Percentiles rank a stretch among this genome's conserved stretches.
These are phyloP conservation scores for Geotrichum fermentans DNA, from an alignment of 1,139 yeast genomes.

Conservation along the genomic window DNA sequence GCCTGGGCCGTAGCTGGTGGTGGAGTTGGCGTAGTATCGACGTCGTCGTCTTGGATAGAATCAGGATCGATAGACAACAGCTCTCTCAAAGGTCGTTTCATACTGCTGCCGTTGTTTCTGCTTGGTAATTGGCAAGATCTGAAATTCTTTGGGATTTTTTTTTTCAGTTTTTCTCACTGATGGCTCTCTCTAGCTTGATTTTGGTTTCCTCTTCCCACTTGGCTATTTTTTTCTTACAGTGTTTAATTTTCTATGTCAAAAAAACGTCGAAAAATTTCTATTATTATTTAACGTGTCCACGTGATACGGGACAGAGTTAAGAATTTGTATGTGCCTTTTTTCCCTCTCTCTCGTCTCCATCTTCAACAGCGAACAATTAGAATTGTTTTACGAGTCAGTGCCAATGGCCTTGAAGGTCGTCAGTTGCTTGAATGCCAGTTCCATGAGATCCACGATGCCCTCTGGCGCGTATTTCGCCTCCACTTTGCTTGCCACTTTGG, in stretches of 20 bases:
- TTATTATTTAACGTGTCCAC: neutral
- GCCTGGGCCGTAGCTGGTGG: neutral
- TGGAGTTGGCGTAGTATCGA: neutral
- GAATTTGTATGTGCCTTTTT: no score
- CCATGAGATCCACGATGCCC: slow-evolving; percentile 54
- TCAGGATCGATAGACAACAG: slow-evolving; percentile 31
- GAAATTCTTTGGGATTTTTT: no score
- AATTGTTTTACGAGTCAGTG: slow-evolving; percentile 31
- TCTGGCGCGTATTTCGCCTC: slow-evolving; percentile 65
- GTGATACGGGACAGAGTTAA: no score
- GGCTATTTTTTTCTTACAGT: no score
- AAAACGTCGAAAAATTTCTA: no score
- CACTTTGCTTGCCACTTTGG: slow-evolving; percentile 71
- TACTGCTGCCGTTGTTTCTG: neutral
- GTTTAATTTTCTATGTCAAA: no score
- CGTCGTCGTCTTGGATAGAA: slow-evolving; percentile 30
- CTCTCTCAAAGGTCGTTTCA: slow-evolving; percentile 32
- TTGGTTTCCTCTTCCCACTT: no score
- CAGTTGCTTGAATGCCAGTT: slow-evolving; percentile 49
- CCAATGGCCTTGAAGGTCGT: slow-evolving; percentile 45
- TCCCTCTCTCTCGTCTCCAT: no score
- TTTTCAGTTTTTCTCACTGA: no score
- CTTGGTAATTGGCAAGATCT: no score
- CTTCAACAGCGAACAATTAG: no score
- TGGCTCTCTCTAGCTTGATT: no score